Percentiles rank a stretch among this genome's conserved stretches.
Evolutionary conservation across 805 yeast genomes (phyloP).

Genomic region (Candida methanosorbosa): DNA sequence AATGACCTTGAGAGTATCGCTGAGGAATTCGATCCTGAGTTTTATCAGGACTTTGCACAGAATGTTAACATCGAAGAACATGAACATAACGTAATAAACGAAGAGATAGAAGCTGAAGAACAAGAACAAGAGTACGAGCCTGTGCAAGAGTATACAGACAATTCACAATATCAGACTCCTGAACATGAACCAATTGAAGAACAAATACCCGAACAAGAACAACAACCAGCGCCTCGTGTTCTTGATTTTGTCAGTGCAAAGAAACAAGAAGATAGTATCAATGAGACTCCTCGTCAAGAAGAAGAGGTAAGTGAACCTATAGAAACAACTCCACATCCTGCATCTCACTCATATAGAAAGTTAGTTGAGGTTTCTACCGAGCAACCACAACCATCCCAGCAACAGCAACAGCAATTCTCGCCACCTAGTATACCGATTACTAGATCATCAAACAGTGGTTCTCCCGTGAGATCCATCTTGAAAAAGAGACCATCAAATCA

Average conservation of each 20-base stretch:
- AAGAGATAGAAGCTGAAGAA: neutral
- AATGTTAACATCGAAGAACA: neutral
- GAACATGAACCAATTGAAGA: conserved; percentile 6
- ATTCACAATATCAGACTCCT: no score
- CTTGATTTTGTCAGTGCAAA: neutral
- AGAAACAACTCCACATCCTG: neutral
- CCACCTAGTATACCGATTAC: neutral
- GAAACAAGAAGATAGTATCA: conserved; percentile 8
- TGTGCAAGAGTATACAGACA: no score
- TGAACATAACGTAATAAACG: conserved; percentile 6
- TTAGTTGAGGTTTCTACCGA: conserved; percentile 4
- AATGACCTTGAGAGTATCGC: conserved; percentile 21
- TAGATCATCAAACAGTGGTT: neutral
- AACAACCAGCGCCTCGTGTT: neutral
- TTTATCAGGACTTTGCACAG: conserved; percentile 4
- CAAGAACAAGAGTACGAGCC: neutral
- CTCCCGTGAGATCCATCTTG: conserved; percentile 15
- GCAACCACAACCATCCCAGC: neutral
- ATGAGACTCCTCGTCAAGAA: conserved; percentile 5
- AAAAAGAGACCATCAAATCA: conserved; percentile 3
- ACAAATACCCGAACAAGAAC: neutral
- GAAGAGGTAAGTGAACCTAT: neutral
- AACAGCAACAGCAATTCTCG: no score
- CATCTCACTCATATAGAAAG: conserved; percentile 9
- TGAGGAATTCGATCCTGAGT: conserved; percentile 19